phyloP scores from a whole-genome alignment of 139 green algal species.

The Chlamydomonas sp. region DNA sequence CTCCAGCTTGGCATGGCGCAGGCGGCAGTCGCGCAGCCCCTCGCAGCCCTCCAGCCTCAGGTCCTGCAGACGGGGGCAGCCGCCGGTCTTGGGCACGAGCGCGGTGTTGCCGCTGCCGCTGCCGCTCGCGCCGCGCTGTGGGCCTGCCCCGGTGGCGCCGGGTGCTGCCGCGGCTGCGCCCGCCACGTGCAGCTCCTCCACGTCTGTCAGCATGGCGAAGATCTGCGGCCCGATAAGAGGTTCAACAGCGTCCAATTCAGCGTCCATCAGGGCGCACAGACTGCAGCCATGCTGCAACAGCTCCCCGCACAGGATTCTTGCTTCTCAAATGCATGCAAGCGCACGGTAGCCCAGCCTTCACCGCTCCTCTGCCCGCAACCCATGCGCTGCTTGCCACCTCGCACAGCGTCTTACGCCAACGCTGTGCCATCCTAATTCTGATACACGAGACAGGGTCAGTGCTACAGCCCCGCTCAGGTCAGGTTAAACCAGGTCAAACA shows the following conservation, averaged over 20 bases:
- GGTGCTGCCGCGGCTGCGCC: not conserved
- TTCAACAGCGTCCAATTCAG: no score
- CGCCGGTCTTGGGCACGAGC: constrained; percentile 10
- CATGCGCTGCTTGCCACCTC: no score
- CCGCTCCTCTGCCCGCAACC: not conserved
- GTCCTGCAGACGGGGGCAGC: constrained; percentile 23
- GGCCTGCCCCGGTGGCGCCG: not conserved
- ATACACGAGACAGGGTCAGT: no score
- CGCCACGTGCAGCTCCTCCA: constrained; percentile 8
- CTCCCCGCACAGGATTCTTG: no score
- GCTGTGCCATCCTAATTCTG: no score
- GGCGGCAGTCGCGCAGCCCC: constrained; percentile 22
- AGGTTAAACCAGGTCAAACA: no score
- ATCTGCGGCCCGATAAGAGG: not conserved
- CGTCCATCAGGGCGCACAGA: no score
- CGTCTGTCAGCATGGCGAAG: constrained; percentile 28
- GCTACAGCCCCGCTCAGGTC: no score
- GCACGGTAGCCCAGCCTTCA: not conserved
- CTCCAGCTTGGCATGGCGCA: constrained; percentile 42
- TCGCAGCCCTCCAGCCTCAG: constrained; percentile 63
- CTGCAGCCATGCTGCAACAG: no score
- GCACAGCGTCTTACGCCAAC: no score
- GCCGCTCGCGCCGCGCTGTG: not conserved
- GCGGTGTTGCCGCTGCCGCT: not conserved
- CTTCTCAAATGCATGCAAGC: no score